phyloP scores from a whole-genome alignment of 2,329 filamentous ascomycete species.

The Hymenoscyphus scutula region DNA sequence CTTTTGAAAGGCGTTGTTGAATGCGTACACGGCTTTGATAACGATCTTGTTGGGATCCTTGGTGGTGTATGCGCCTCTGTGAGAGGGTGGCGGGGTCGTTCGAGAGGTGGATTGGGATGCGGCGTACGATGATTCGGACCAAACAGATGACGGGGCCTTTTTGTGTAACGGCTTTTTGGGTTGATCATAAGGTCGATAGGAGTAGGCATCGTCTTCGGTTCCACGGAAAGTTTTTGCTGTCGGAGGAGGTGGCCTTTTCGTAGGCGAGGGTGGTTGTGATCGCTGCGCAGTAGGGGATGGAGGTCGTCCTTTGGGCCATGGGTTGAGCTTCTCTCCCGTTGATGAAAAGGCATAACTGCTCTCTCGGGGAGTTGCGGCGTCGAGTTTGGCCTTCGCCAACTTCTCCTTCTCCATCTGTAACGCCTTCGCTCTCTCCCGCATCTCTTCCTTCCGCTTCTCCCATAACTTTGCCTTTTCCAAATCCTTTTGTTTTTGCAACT shows the following conservation, averaged over 20 bases:
- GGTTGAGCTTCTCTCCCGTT: conserved; percentile 67
- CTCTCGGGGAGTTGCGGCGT: conserved; percentile 30
- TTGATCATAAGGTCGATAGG: conserved; percentile 75
- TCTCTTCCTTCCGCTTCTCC: conserved; percentile 24
- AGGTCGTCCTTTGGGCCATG: conserved; percentile 64
- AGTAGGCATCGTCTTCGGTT: conserved; percentile 63
- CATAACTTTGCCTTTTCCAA: conserved; percentile 32
- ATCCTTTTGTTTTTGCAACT: conserved; percentile 30
- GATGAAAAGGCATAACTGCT: conserved; percentile 61
- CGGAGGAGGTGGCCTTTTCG: conserved; percentile 44
- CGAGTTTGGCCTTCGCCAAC: conserved; percentile 22
- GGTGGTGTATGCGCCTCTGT: conserved; percentile 76
- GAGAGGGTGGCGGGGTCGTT: conserved; percentile 79
- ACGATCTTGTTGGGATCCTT: conserved; percentile 95
- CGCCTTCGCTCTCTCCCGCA: conserved; percentile 28
- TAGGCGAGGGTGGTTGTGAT: conserved; percentile 38
- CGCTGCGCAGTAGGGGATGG: conserved; percentile 37
- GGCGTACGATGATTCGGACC: conserved; percentile 84
- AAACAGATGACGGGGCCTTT: conserved; percentile 66
- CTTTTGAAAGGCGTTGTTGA: conserved; percentile 83
- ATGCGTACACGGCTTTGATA: conserved; percentile 88
- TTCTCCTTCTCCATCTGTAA: conserved; percentile 17
- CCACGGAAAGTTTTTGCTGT: conserved; percentile 58
- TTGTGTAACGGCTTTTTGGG: conserved; percentile 55
- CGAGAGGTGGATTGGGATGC: conserved; percentile 79